A percentile compares a stretch with the other conserved stretches of the same genome.
phyloP scores from a whole-genome alignment of 345 rosid genomes.

The Moricandia moricandioides region DNA sequence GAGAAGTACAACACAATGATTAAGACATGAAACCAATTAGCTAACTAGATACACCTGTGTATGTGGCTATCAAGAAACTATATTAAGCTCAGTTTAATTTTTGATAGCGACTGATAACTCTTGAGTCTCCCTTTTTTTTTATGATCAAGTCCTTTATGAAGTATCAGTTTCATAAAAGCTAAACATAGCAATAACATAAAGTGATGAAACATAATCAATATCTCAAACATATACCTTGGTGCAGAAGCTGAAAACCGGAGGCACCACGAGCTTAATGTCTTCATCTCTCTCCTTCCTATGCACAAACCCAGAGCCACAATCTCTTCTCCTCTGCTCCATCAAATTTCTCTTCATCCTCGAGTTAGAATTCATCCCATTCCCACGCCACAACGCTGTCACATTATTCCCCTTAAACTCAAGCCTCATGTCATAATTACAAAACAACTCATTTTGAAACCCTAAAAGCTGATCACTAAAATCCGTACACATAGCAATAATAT shows the following conservation, averaged over 20 bases:
- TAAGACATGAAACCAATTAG: background rate
- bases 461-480: conserved; percentile 91
- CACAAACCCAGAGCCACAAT: conserved; percentile 41
- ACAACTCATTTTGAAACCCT: conserved; percentile 68
- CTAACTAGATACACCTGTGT: background rate
- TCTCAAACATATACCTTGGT: conserved; percentile 47
- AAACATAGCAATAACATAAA: too few relatives aligned
- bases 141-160: background rate
- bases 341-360: conserved; percentile 86
- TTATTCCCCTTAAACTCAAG: conserved; percentile 67
- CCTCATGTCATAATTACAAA: conserved; percentile 59
- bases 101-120: background rate
- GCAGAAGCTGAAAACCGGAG: conserved; percentile 74
- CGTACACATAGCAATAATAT: background rate
- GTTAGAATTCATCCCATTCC: conserved; percentile 60
- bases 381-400: conserved; percentile 71
- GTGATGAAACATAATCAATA: too few relatives aligned
- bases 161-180: background rate
- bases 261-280: conserved; percentile 64
- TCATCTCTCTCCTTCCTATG: conserved; percentile 54
- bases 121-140: background rate
- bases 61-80: background rate
- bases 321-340: conserved; percentile 47
- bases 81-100: background rate
- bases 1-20: background rate